Evolutionary conservation across 2,329 filamentous ascomycete genomes (phyloP), one percentile per base, ranked within the genome.

Genomic region (Cytospora mali): DNA sequence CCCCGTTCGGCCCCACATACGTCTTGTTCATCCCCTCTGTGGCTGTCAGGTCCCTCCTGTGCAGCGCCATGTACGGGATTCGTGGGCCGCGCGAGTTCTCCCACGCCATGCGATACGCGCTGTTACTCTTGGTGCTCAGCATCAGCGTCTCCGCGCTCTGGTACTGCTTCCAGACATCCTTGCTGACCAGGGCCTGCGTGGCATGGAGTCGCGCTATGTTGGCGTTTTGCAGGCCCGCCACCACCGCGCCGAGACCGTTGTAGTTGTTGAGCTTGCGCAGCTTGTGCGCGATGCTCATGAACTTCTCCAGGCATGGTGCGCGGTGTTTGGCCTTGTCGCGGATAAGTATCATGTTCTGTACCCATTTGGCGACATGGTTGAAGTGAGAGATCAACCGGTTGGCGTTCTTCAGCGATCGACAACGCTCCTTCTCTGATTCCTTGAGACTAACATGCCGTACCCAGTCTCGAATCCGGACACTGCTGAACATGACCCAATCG

Each of bases 401-500:
- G 58, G 98, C 92, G 71, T 97, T 94, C 64, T 88, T 87, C 69
- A 97, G 80, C 69, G 87, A 89, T 72, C 86, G 88, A 73, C 88
- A 92, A 69, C 87, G 88, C 71, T 91, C 89, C 75, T 91, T 91
- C 64, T 90, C 84, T 50, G 88, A 82, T 0, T 83, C 72, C 0
- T 88, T 86, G 53, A 97, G 79, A 71, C 89, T 95, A 67, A 97
- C 93, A 72, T 97, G 91, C 5, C 95, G 90, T 49, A 98, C 90
- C 55, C 98, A 87, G 75, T 99, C 95, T 63, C 95, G 91, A 61
- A 96, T 91, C 28, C 92, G 88, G 66, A 98, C 97, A 1, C 93
- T 93, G 58, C 91, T 96, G 75, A 97, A 98, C 90, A 98, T 95
- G 74, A 96, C 88, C 94, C 94, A 98, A 76, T 99, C 95, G 61